Conservation (phyloP, 108 stramenopile species). For the Cyclotella baltica region DNA sequence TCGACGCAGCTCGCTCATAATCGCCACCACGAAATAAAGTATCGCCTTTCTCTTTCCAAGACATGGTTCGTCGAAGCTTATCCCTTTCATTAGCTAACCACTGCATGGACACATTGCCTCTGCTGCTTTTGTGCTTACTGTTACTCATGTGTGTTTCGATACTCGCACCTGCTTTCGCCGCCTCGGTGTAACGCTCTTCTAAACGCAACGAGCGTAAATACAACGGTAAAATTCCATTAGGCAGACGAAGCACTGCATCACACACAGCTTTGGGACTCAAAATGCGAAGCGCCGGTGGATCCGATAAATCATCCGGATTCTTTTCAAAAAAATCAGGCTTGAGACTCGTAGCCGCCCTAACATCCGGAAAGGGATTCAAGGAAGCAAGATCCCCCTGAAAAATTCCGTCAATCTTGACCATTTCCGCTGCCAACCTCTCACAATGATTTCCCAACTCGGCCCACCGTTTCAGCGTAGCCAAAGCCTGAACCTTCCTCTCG, state of each 20-base stretch:
- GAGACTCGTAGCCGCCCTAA: slow-evolving; percentile 52
- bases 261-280: slow-evolving; percentile 63
- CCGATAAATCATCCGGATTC: slow-evolving; percentile 38
- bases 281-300: slow-evolving; percentile 40
- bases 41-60: slow-evolving; percentile 72
- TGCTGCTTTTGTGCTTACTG: slow-evolving; percentile 40
- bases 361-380: slow-evolving; percentile 68
- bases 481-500: slow-evolving; percentile 61
- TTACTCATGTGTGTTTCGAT: slow-evolving; percentile 52
- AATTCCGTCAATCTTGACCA: slow-evolving; percentile 67
- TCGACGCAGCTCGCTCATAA: slow-evolving; percentile 66
- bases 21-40: slow-evolving; percentile 67
- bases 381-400: slow-evolving; percentile 65
- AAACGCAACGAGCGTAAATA: slow-evolving; percentile 77
- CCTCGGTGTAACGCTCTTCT: slow-evolving; percentile 77
- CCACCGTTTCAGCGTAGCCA: slow-evolving; percentile 77
- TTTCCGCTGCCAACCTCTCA: slow-evolving; percentile 73
- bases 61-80: slow-evolving; percentile 58
- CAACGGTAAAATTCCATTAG: slow-evolving; percentile 54
- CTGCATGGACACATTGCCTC: slow-evolving; percentile 35
- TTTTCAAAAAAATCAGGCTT: slow-evolving; percentile 51
- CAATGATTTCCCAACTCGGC: slow-evolving; percentile 74
- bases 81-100: slow-evolving; percentile 60
- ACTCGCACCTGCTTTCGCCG: slow-evolving; percentile 58
- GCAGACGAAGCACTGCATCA: slow-evolving; percentile 79